Evolutionary conservation across 2,329 filamentous ascomycete genomes (phyloP).

Genomic region (Didymella sp.): DNA sequence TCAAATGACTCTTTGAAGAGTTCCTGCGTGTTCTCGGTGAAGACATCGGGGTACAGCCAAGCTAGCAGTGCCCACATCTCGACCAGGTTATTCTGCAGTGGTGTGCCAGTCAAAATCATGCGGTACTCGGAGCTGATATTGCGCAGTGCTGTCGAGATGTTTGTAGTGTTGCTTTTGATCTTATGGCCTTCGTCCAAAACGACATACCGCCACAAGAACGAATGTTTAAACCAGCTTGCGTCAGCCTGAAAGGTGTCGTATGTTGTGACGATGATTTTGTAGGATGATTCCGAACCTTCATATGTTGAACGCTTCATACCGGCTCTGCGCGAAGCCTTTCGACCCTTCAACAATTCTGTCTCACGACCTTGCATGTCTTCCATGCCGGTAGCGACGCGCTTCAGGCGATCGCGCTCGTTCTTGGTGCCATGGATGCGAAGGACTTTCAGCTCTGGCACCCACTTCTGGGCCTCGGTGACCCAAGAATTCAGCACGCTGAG

Average conservation of each 20-base stretch:
- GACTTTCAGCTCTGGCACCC: constrained; percentile 84
- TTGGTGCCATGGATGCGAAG: constrained; percentile 96
- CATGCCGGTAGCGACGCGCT: constrained; percentile 56
- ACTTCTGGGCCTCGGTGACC: constrained; percentile 97
- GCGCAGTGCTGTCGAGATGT: constrained; percentile 54
- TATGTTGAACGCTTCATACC: constrained; percentile 42
- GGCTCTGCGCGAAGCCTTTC: constrained; percentile 88
- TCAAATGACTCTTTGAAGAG: constrained; percentile 65
- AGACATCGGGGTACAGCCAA: constrained; percentile 66
- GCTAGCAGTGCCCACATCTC: constrained; percentile 66
- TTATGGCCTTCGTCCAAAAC: constrained; percentile 99
- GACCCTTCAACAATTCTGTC: constrained; percentile 78
- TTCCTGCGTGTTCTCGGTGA: constrained; percentile 57
- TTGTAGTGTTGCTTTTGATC: constrained; percentile 81
- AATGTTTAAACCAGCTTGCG: constrained; percentile 88
- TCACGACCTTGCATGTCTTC: constrained; percentile 57
- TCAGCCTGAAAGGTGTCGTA: constrained; percentile 99
- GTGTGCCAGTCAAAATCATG: constrained; percentile 62
- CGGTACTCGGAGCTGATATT: constrained; percentile 57
- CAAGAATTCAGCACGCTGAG: constrained; percentile 97
- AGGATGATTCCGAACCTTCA: constrained; percentile 32
- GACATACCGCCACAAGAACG: constrained; percentile 97
- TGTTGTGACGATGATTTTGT: constrained; percentile 80
- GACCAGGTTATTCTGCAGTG: constrained; percentile 64
- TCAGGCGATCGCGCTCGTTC: constrained; percentile 77